A percentile compares a stretch with the other conserved stretches of the same genome.
phyloP scores from a whole-genome alignment of 208 protist species.

The Trypanosoma mega region DNA sequence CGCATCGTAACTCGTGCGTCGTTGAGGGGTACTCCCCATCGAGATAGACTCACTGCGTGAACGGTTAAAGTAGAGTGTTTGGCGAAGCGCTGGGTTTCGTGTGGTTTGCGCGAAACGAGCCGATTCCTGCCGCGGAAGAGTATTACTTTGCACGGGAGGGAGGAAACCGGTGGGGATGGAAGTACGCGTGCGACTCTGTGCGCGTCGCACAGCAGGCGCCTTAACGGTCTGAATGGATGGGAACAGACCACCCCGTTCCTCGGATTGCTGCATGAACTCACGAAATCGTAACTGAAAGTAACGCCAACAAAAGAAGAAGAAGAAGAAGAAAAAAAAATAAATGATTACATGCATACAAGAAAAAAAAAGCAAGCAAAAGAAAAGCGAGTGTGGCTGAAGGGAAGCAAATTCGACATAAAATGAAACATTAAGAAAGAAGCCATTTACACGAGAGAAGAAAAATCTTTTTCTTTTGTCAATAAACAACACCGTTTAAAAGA shows the following conservation, averaged over 20 bases:
- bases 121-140: not conserved
- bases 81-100: not conserved
- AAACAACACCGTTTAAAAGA: not conserved
- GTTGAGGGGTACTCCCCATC: not conserved
- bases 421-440: not conserved
- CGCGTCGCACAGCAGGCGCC: not conserved
- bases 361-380: not conserved
- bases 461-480: not conserved
- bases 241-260: too few relatives aligned
- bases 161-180: not conserved
- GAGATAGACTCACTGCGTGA: slow-evolving; percentile 8
- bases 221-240: too few relatives aligned
- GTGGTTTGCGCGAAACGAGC: not conserved
- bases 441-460: not conserved
- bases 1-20: not conserved
- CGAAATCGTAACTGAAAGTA: not conserved
- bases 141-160: not conserved
- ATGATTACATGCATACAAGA: not conserved
- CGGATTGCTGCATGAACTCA: too few relatives aligned
- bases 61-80: not conserved
- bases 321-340: not conserved
- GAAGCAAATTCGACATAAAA: slow-evolving; percentile 4
- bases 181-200: not conserved
- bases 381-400: not conserved
- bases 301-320: slow-evolving; percentile 1